Evolutionary conservation across 176 grass and related monocot genomes (phyloP), one percentile per base, ranked within the genome.

Genomic region (Thalia dealbata): DNA sequence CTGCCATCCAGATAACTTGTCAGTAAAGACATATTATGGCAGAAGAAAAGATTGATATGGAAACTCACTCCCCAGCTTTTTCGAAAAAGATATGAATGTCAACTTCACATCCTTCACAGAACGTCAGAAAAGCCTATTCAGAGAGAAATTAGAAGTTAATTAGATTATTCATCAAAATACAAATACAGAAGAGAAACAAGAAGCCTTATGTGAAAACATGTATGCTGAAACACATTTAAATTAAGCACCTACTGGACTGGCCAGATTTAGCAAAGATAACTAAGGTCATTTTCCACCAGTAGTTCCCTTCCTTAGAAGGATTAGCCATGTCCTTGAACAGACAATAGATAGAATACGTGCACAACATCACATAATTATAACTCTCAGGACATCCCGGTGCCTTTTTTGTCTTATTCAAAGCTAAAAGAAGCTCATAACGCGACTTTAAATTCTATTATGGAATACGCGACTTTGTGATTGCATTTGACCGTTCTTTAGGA

Each of bases 81-180:
- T 99, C 85, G 61, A 93, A 99, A 67, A 93, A 88, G 66, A 93
- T 28, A 64, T 91, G 83, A 69, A 93, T 86, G 64, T 93, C 87
- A 84, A 92, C 74, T 64, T 99, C 95, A 67, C 87, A 99, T 64
- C 83, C 87, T 86, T 99, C 95, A 85, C 85, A 99, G 76, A 99
- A 91, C 73, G 85, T 74, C 72, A 93, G 85, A 74, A 97, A 91
- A 50, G 95, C 90, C 95, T 99, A 80, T 3, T 28, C 68, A 75
- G 69, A 29, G 23, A 83, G 76, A 50, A 22, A 11, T 32, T 46
- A 41, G 71, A 6, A 73, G 24, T 54, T 22, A 67, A 71, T 55
- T 69, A 71, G 54, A 50, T 46, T 50, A 78, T 1, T n/a, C 16
- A 52, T 67, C 71, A 50, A 50, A 69, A 56, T 46, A 50, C 59